Base-by-base conservation (phyloP, 2,329 filamentous ascomycete species). In the Oidium heveae region DNA sequence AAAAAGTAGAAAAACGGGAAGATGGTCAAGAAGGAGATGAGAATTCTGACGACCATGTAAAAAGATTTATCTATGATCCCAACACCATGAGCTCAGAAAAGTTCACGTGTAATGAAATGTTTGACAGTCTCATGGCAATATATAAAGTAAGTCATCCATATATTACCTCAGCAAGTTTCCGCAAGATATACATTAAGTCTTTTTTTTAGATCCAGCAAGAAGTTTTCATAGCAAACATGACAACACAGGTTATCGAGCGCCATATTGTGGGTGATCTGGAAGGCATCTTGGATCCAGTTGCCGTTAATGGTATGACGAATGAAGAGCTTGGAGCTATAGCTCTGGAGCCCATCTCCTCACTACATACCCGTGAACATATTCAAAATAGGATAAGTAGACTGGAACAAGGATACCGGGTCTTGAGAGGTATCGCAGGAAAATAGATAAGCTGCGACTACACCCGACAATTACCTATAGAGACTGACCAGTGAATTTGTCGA, bases 221-320 rank as follows among this genome's bases (percentile, higher is more conserved):
- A 49, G 61, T 57, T 0, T 67, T 66, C 54, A 54, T 67, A 2
- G 63, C 63, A 1, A 66, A 67, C 49, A 55, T 67, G 10, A 66
- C 64, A 0, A 64, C 56, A 0, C 65, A 66, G 53, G 63, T 67
- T 20, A 59, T 67, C 4, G 64, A 66, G 44, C 62, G 64, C n/a
- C 64, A 65, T 52, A 62, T 66, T 34, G 55, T 66, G 1, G 57
- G 57, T 4, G 61, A 59, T 7, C 58, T 66, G 8, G 58, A 63
- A 28, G 55, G 59, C 1, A 63, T 66, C 28, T 63, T 66, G 54
- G 63, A 58, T 1, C 63, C 64, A 22, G 44, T 54, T 2, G 32
- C 24, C 3, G 53, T 54, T 12, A 39, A 54, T 39, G 28, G 32
- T 1, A 54, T 64, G 55, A 55, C 53, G 4, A 59, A 64, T 24